Base-by-base conservation (phyloP, 1,284 basidiomycete species). In the Pseudozyma flocculosa region DNA sequence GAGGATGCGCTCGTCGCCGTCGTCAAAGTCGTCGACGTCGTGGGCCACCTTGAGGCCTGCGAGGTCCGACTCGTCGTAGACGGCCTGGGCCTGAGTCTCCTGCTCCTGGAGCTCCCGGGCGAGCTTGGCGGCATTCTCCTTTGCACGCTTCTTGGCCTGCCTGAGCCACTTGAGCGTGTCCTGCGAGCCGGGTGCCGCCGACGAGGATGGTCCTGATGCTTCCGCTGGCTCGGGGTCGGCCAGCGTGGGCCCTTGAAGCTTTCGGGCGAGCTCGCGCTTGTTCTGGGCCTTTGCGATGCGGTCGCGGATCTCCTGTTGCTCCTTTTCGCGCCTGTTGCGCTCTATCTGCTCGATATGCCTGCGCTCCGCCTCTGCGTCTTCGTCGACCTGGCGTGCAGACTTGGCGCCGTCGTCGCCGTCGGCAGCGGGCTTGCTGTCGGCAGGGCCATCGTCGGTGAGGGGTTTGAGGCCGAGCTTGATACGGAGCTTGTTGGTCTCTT, bases 401-500 rank as follows among this genome's bases (percentile, higher is more conserved):
- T 15, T 34, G 29, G 39, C 9, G 19, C 9, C 18, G 39, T 19
- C 39, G 39, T 19, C 39, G 19, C 19, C 39, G 22, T 21, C 39
- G 39, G 39, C 4, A 3, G 39, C 7, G 3, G 54, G n/a, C n/a
- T 69, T 82, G n/a, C 54, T 50, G 4, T 58, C 50, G 13, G 82
- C 82, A 8, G 19, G 24, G 7, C 3, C 54, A 46, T 64, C 64
- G 11, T 69, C 68, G 87, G 85, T 88, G 51, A 98, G 85, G 34
- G 94, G 94, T 79, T 92, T 91, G 61, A 99, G 86, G 70, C 95
- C 95, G 40, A 97, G 85, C 9, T 87, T 88, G 61, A 95, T 85
- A 81, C 95, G 91, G 78, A 96, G 90, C 80, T 89, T 92, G 84
- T 97, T 97, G 49, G 93, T 96, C 84, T 98, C 95, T 78, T 96